Conservation (phyloP, 1,139 yeast species). For the Komagataea norvegica region DNA sequence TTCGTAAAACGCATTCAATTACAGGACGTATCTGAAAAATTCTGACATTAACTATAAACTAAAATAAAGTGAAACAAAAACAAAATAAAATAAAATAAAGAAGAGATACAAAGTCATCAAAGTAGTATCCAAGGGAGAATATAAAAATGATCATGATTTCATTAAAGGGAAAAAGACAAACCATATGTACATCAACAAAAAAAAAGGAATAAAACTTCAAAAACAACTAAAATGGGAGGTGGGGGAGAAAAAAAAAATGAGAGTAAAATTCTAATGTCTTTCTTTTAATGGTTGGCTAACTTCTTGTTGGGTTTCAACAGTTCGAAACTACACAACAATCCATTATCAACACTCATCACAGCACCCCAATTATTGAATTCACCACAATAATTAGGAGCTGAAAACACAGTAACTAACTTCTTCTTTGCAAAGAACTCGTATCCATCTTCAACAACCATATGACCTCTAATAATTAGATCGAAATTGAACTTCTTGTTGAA, state of each 20-base stretch:
- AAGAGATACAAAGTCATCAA: no score
- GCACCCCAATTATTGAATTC: constrained; percentile 92
- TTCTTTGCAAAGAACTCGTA: constrained; percentile 80
- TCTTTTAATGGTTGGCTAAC: not conserved
- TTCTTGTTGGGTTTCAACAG: constrained; percentile 56
- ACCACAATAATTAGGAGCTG: constrained; percentile 90
- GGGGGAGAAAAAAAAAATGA: not conserved
- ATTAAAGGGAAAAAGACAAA: no score
- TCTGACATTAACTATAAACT: no score
- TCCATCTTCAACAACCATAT: constrained; percentile 93
- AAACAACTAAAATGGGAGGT: no score
- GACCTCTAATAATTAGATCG: constrained; percentile 80
- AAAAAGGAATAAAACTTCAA: not conserved
- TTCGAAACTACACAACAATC: constrained; percentile 78
- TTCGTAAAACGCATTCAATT: no score
- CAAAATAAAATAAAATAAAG: no score
- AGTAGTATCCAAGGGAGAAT: no score
- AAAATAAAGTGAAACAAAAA: no score
- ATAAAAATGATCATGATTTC: no score
- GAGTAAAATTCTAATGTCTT: not conserved
- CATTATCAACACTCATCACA: constrained; percentile 76
- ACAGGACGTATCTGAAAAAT: no score
- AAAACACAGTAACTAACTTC: constrained; percentile 74
- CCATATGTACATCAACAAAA: no score
- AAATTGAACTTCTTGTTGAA: constrained; percentile 68